Base-by-base conservation (phyloP, 257 asterid genomes). In the Jacaranda copaia region DNA sequence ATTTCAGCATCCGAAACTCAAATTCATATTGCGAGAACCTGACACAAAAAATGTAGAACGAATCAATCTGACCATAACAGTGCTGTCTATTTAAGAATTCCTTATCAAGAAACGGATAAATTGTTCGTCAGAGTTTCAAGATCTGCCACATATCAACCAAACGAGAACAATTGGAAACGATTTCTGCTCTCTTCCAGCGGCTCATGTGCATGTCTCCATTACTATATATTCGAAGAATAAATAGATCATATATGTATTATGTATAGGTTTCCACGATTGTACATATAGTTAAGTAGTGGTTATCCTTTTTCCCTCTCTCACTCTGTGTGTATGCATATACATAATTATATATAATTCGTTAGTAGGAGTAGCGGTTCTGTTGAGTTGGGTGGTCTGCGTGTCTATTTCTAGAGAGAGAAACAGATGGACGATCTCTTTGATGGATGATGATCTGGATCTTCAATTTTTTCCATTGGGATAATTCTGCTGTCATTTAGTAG, bases 321-420 rank as follows among this genome's bases (percentile, higher is more conserved):
- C 16, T 45, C 1, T 62, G 4, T 77, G 32, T 2, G 32, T 25
- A 25, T 25, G 32, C 2, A 25, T 25, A 2, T 25, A 2, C 2
- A 2, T 25, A 25, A 0, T 2, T 25, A 25, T 25, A 25, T 25
- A 25, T 25, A 25, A 25, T 0, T 25, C 32, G 32, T 25, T 25
- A 75, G 53, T 32, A 43, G 81, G 81, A 63, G 74, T 15, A 65
- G 71, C 71, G 76, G 65, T 77, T 68, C 76, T 66, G 79, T 63
- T 72, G 71, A 49, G 81, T 74, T 80, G 76, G 83, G 85, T 72
- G 85, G 85, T 85, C 82, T 71, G 85, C 83, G 70, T 82, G 79
- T 84, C 77, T 84, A 35, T 63, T 80, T 73, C 13, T 43, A 48
- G 68, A 42, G 57, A 46, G 70, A 59, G 65, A 52, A 73, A 80